phyloP scores from a whole-genome alignment of 83 land plant genomes.

The Larix sibirica region DNA sequence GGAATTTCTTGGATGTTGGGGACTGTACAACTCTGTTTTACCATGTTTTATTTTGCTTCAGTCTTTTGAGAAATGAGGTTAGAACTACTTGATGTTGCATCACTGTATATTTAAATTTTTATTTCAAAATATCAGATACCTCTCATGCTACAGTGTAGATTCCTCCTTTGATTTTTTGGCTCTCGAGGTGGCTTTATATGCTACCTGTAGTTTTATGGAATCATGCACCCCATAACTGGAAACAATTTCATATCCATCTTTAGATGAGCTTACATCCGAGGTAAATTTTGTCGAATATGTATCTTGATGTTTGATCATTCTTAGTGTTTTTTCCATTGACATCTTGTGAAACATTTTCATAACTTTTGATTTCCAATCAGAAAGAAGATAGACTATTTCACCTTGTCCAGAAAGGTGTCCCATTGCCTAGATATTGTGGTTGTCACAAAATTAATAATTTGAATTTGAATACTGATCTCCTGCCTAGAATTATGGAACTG shows the following conservation, averaged over 20 bases:
- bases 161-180: constrained; percentile 97
- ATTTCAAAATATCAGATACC: neutral
- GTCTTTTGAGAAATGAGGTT: neutral
- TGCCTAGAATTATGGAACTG: too few species aligned
- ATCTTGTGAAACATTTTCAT: neutral
- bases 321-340: neutral
- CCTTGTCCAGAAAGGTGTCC: too few species aligned
- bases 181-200: constrained; percentile 93
- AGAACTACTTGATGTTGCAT: neutral
- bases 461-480: too few species aligned
- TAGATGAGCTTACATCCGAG: constrained; percentile 95
- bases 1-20: neutral
- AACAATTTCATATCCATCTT: constrained; percentile 92
- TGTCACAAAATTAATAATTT: too few species aligned
- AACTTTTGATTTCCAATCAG: neutral
- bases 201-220: constrained; percentile 92
- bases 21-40: neutral
- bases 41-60: neutral
- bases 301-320: neutral
- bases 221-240: constrained; percentile 96
- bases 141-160: constrained; percentile 37
- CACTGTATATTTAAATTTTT: neutral
- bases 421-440: too few species aligned
- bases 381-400: too few species aligned
- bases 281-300: constrained; percentile 24